Evolutionary conservation across 257 asterid species (phyloP).

Genomic region (Nicotiana tomentosiformis): DNA sequence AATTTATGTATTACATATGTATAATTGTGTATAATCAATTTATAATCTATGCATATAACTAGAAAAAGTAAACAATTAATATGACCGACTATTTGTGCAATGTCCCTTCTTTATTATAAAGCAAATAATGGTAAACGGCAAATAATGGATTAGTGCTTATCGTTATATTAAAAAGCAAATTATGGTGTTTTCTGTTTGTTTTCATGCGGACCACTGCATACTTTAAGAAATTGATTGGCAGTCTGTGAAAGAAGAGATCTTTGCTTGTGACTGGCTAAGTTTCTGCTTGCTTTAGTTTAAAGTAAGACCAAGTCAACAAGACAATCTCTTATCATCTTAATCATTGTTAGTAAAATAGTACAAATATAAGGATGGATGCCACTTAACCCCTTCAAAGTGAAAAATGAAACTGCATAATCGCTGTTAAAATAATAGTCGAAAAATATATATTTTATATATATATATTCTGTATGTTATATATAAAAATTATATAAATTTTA

Average conservation of each 20-base stretch:
- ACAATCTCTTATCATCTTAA: neutral
- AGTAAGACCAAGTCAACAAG: neutral
- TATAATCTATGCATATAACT: no score
- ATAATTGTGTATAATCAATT: no score
- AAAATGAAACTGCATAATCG: no score
- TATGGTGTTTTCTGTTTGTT: constrained; percentile 9
- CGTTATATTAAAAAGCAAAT: constrained; percentile 10
- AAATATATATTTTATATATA: no score
- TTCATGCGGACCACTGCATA: constrained; percentile 22
- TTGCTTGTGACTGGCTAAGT: neutral
- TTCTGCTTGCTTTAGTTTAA: neutral
- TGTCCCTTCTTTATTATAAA: neutral
- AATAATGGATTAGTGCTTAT: neutral
- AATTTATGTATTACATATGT: no score
- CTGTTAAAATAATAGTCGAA: no score
- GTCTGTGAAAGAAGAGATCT: neutral
- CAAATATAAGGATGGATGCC: neutral
- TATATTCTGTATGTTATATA: no score
- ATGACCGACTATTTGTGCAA: no score
- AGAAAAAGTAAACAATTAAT: no score
- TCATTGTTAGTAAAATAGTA: neutral
- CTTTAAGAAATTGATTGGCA: neutral
- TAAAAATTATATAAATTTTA: no score
- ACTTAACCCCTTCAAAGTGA: neutral
- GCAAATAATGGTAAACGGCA: neutral